Percentiles rank a stretch among this genome's conserved stretches.
Evolutionary conservation across 768 basidiomycete genomes (phyloP).

Genomic region (Leccinellum luteum): DNA sequence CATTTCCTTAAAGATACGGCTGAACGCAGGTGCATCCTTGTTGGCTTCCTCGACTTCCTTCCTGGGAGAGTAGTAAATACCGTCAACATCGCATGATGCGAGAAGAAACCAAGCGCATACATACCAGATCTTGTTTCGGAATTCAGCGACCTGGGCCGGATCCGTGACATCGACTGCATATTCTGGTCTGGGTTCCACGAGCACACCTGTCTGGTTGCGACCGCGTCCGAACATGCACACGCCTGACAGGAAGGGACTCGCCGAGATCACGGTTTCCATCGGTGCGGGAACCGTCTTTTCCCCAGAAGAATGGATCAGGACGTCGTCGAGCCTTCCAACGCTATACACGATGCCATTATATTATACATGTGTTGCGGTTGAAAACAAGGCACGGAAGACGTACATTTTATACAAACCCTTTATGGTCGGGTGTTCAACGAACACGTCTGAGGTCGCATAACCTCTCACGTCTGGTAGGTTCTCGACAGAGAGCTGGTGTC

Average conservation of each 20-base stretch:
- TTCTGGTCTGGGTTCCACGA: slow-evolving; percentile 33
- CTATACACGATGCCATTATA: slow-evolving; percentile 13
- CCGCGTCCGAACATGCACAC: slow-evolving; percentile 41
- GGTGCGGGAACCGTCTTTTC: slow-evolving; percentile 34
- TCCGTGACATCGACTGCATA: slow-evolving; percentile 33
- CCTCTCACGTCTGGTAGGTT: slow-evolving; percentile 39
- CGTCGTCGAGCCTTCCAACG: slow-evolving; percentile 39
- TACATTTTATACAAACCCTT: slow-evolving; percentile 44
- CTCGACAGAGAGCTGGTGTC: slow-evolving; percentile 28
- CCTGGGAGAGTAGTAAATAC: slow-evolving; percentile 18
- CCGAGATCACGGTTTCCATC: slow-evolving; percentile 31
- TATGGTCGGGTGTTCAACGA: slow-evolving; percentile 42
- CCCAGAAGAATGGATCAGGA: slow-evolving; percentile 30
- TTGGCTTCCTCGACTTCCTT: slow-evolving; percentile 43
- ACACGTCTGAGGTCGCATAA: slow-evolving; percentile 45
- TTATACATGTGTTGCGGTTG: neutral
- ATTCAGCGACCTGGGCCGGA: slow-evolving; percentile 26
- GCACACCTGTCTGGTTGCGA: slow-evolving; percentile 27
- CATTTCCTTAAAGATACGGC: slow-evolving; percentile 52
- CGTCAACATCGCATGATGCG: neutral
- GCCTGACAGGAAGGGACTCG: slow-evolving; percentile 25
- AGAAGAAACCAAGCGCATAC: neutral
- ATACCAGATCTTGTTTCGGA: slow-evolving; percentile 40
- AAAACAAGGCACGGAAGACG: neutral
- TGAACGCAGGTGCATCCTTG: slow-evolving; percentile 36